A percentile compares a stretch with the other conserved stretches of the same genome.
phyloP scores from a whole-genome alignment of 345 rosid species.

The Brassica nigra region DNA sequence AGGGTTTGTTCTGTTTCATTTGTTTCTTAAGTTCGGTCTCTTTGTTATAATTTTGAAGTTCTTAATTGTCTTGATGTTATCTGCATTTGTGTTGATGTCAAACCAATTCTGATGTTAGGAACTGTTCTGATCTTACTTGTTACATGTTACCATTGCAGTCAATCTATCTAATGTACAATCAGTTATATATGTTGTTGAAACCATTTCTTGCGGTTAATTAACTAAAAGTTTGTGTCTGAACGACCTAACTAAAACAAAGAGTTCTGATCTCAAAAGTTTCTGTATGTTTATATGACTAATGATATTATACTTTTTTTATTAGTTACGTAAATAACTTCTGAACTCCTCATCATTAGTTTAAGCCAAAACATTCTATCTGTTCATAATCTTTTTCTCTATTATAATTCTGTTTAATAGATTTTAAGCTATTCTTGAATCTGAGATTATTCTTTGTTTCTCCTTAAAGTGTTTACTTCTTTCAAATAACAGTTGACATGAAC shows the following conservation, averaged over 20 bases:
- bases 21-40: slow-evolving; percentile 1
- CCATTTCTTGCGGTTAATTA: not conserved
- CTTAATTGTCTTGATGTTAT: not conserved
- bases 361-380: not conserved
- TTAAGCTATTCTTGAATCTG: not conserved
- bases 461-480: not conserved
- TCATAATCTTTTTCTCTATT: not conserved
- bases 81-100: not conserved
- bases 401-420: not conserved
- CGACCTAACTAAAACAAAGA: not conserved
- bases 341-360: not conserved
- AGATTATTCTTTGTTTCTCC: not conserved
- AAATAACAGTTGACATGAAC: not conserved
- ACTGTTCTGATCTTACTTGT: not conserved
- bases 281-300: not conserved
- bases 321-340: not conserved
- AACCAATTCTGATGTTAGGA: not conserved
- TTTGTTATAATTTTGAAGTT: not conserved
- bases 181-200: not conserved
- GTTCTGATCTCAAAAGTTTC: not conserved
- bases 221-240: not conserved
- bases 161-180: not conserved
- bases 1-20: slow-evolving; percentile 9
- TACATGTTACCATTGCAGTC: not conserved
- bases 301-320: too few relatives aligned